Evolutionary conservation across 208 protist genomes (phyloP).

Genomic region (Trypanosoma platydactyli): DNA sequence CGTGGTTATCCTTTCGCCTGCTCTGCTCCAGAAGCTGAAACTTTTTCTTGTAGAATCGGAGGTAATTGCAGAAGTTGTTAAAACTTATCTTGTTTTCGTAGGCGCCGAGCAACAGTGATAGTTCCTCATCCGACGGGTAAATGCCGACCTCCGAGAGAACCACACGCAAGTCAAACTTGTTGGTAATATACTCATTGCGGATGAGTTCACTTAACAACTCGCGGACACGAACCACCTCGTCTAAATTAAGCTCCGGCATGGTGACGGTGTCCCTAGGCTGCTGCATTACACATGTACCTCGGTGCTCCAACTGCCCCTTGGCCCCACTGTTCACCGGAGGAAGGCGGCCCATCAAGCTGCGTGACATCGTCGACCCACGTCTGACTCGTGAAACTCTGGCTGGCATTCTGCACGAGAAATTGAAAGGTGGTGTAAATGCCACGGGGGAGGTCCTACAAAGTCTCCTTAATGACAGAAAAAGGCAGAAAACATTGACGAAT

Average conservation of each 20-base stretch:
- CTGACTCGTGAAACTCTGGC: too few relatives aligned
- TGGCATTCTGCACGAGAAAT: too few relatives aligned
- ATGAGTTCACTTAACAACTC: constrained; percentile 42
- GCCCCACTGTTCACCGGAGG: too few relatives aligned
- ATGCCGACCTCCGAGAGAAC: constrained; percentile 70
- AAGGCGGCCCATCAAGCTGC: too few relatives aligned
- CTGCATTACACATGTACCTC: too few relatives aligned
- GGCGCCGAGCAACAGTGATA: constrained; percentile 54
- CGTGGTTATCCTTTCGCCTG: constrained; percentile 3
- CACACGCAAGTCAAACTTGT: constrained; percentile 66
- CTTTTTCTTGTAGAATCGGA: constrained; percentile 83
- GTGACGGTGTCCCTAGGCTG: constrained; percentile 4
- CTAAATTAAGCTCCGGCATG: constrained; percentile 69
- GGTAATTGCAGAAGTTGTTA: constrained; percentile 59
- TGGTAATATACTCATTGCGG: constrained; percentile 72
- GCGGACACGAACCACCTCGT: constrained; percentile 63
- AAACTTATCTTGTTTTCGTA: constrained; percentile 68
- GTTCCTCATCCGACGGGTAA: constrained; percentile 69
- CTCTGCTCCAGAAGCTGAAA: constrained; percentile 30
- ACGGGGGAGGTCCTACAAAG: too few relatives aligned
- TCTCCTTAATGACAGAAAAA: too few relatives aligned
- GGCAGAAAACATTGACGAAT: too few relatives aligned
- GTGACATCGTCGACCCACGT: too few relatives aligned
- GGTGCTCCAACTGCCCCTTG: background rate
- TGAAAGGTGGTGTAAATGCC: too few relatives aligned